These are phyloP conservation scores for Akanthomyces lecanii DNA, from an alignment of 2,329 filamentous ascomycete species.

Conservation along the genomic window DNA sequence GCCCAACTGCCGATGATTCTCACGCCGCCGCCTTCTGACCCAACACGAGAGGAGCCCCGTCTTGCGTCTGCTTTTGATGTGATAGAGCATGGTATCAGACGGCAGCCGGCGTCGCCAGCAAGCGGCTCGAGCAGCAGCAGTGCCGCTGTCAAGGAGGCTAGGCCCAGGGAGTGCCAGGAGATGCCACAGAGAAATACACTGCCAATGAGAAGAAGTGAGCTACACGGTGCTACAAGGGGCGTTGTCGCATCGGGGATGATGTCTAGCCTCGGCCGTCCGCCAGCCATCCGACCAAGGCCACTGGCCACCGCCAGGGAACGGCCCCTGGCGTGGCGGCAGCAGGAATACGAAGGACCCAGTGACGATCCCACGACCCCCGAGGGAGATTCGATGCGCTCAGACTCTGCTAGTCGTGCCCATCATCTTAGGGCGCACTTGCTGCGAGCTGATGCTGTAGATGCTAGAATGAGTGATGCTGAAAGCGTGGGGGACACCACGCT, in stretches of 20 bases:
- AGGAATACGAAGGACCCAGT: not conserved
- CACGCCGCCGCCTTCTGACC: constrained; percentile 27
- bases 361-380: not conserved
- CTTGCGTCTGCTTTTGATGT: constrained; percentile 9
- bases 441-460: not conserved
- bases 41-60: constrained; percentile 14
- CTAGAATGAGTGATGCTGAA: not conserved
- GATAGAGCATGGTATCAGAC: not conserved
- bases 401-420: not conserved
- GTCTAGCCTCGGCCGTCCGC: not conserved
- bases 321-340: not conserved
- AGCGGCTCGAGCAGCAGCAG: not conserved
- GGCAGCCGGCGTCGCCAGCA: not conserved
- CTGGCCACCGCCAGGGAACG: not conserved
- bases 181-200: not conserved
- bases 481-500: not conserved
- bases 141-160: not conserved
- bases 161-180: not conserved
- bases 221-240: not conserved
- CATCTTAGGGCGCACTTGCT: not conserved
- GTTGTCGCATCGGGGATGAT: not conserved
- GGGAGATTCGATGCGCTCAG: not conserved
- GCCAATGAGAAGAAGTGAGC: not conserved
- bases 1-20: constrained; percentile 15
- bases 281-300: not conserved